These are phyloP conservation scores for Lagenidium sp. DNA, from an alignment of 352 stramenopile species.

Conservation along the genomic window DNA sequence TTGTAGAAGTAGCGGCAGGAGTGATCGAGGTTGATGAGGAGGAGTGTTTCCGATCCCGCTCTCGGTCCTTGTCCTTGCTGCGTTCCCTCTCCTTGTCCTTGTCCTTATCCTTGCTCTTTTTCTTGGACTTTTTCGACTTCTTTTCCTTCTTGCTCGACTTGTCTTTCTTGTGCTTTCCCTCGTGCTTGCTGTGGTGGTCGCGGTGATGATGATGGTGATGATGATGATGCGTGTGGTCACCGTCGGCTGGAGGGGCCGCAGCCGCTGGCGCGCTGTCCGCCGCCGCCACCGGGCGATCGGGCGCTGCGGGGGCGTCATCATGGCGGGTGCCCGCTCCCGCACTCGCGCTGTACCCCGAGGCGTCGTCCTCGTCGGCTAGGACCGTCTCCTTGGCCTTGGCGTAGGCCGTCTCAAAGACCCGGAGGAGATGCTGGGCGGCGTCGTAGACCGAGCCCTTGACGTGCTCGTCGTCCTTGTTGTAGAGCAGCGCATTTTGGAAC, in stretches of 20 bases:
- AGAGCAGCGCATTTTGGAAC: conserved; percentile 74
- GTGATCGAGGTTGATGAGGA: too few species aligned
- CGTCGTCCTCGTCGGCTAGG: conserved; percentile 18
- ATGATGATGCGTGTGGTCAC: too few species aligned
- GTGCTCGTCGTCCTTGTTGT: conserved; percentile 71
- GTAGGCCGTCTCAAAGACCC: conserved; percentile 79
- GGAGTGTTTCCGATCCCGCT: too few species aligned
- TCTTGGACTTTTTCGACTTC: conserved; percentile 64
- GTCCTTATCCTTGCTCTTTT: conserved; percentile 41
- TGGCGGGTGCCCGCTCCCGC: not conserved
- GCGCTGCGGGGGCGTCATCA: too few species aligned
- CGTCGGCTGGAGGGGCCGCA: too few species aligned
- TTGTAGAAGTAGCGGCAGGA: too few species aligned
- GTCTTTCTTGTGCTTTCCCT: conserved; percentile 46
- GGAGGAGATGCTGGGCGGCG: conserved; percentile 65
- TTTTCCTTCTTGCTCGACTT: conserved; percentile 24
- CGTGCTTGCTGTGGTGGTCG: not conserved
- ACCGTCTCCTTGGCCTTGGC: conserved; percentile 60
- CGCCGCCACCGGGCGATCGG: too few species aligned
- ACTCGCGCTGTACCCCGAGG: conserved; percentile 14
- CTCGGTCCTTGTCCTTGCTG: conserved; percentile 9
- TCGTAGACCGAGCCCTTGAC: conserved; percentile 75
- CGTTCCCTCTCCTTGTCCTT: conserved; percentile 33
- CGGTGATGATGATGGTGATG: conserved; percentile 6
- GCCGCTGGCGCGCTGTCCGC: too few species aligned